Base-by-base conservation (phyloP, 2,329 filamentous ascomycete genomes). In the Trichoderma citrinoviride region DNA sequence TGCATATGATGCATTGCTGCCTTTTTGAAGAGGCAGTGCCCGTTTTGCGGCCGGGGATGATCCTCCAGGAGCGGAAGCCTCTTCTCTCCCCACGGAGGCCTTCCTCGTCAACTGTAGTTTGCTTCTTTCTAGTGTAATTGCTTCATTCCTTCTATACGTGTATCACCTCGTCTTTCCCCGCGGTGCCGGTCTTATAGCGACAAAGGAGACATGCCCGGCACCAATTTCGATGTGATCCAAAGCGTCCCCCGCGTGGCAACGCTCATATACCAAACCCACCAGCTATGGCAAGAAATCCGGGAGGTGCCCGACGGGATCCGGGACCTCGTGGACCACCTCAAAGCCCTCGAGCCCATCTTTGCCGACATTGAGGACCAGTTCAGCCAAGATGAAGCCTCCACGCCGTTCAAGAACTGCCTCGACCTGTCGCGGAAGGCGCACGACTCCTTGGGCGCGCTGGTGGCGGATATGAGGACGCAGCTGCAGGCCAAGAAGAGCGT, bases 201-300 rank as follows among this genome's bases (percentile, higher is more conserved):
- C 5, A 19, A 8, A 21, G 27, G 37, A 47, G 60, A 68, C 37
- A 66, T 56, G n/a, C 67, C 70, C 7, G 68, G 71, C 17, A 68
- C 68, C 40, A 58, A 67, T 21, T 57, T 74, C 21, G 72, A 72
- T 37, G 68, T 75, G 23, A 61, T 71, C 29, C 68, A 73, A 44
- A 46, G 71, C 3, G 58, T 71, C 21, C 25, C 65, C 3, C 63
- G 68, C 6, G 70, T 73, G 29, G 69, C 61, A 6, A 70, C 68
- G 41, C 66, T 67, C 33, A 66, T 70, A 1, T 21, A 71, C 49
- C 71, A 70, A 21, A 58, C 66, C 19, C 68, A 69, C 7, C 37
- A 65, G 25, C 12, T 74, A 56, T 74, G 72, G 70, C 65, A 73
- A 0, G 62, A 73, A 29, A 43, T 74, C 33, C 41, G 70, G 27